Percentiles rank a stretch among this genome's conserved stretches.
Evolutionary conservation across 352 stramenopile species (phyloP).

Genomic region (Globisporangium alternatum): DNA sequence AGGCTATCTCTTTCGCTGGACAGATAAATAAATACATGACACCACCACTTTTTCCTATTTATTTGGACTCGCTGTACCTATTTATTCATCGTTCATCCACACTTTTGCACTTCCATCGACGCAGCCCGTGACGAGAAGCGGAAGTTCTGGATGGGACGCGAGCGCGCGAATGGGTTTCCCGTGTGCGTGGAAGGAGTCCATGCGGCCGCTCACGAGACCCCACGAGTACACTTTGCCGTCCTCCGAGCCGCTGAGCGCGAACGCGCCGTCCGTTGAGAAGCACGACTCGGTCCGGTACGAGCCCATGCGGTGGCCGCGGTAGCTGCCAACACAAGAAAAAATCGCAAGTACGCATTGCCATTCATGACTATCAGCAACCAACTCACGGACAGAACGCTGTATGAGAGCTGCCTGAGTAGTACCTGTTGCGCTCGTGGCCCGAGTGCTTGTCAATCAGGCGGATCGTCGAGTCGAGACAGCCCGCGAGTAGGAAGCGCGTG

Average conservation of each 20-base stretch:
- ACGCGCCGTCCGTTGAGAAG: slow-evolving; percentile 65
- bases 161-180: slow-evolving; percentile 59
- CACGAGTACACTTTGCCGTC: slow-evolving; percentile 66
- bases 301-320: slow-evolving; percentile 56
- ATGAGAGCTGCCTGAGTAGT: neutral
- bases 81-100: slow-evolving; percentile 30
- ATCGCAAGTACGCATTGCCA: neutral
- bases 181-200: slow-evolving; percentile 53
- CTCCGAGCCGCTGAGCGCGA: slow-evolving; percentile 73
- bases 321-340: slow-evolving; percentile 25
- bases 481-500: slow-evolving; percentile 70
- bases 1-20: neutral
- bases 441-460: slow-evolving; percentile 69
- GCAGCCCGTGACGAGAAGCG: slow-evolving; percentile 64
- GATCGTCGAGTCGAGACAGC: slow-evolving; percentile 69
- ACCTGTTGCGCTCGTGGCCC: slow-evolving; percentile 74
- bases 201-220: slow-evolving; percentile 46
- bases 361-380: neutral
- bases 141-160: slow-evolving; percentile 54
- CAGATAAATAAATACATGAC: slow-evolving; percentile 1
- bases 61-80: neutral
- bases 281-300: slow-evolving; percentile 69
- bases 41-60: slow-evolving; percentile 1
- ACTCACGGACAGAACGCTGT: neutral
- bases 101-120: slow-evolving; percentile 71